Conservation (phyloP, 2,329 filamentous ascomycete species). For the Pseudocercospora ulei region DNA sequence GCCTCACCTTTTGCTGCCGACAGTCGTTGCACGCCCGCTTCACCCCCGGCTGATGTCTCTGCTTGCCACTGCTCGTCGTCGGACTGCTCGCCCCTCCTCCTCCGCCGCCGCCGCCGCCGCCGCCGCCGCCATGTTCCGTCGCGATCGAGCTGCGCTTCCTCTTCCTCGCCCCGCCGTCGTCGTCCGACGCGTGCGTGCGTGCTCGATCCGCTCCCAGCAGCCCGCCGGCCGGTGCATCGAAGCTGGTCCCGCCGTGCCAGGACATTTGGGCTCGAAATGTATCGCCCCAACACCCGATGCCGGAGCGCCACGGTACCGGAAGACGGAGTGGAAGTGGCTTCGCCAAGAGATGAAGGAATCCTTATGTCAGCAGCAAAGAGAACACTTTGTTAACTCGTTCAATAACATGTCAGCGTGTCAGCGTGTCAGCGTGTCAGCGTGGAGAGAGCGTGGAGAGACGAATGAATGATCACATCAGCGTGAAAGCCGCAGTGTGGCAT, state of each 20-base stretch:
- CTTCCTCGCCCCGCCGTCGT: conserved; percentile 17
- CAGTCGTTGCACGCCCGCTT: conserved; percentile 78
- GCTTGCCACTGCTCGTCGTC: conserved; percentile 21
- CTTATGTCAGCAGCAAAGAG: too few relatives aligned
- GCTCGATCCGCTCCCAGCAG: conserved; percentile 19
- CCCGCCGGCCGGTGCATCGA: conserved; percentile 21
- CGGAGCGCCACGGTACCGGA: conserved; percentile 5
- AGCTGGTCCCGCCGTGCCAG: conserved; percentile 23
- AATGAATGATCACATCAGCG: too few relatives aligned
- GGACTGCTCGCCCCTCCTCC: conserved; percentile 21
- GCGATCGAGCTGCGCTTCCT: conserved; percentile 20
- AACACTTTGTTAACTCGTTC: too few relatives aligned
- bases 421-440: too few relatives aligned
- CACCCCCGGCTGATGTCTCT: conserved; percentile 42
- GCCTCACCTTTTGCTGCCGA: conserved; percentile 66
- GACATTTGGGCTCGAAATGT: conserved; percentile 19
- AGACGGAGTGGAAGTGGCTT: too few relatives aligned
- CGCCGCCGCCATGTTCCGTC: conserved; percentile 18
- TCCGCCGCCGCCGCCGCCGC: conserved; percentile 16
- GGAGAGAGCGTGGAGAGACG: too few relatives aligned
- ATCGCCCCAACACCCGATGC: conserved; percentile 6
- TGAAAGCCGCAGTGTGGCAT: too few relatives aligned
- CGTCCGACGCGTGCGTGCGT: conserved; percentile 11
- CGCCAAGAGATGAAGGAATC: too few relatives aligned
- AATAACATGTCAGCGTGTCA: too few relatives aligned